Evolutionary conservation across 1,284 basidiomycete species (phyloP).

Genomic region (Paramarasmius palmivorus): DNA sequence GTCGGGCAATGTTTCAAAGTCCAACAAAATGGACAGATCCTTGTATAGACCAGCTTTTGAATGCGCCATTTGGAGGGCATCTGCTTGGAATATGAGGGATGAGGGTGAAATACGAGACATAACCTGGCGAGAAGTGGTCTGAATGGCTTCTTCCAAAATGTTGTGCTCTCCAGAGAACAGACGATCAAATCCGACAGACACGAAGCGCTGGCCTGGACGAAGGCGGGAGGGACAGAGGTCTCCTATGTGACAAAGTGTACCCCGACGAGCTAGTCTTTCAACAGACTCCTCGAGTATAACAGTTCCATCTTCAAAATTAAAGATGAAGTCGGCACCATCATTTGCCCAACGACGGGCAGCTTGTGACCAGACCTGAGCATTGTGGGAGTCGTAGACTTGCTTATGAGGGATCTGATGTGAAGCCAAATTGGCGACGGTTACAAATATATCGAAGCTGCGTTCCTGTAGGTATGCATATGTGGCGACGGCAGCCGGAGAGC

Average conservation of each 20-base stretch:
- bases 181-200: constrained; percentile 2
- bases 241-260: constrained; percentile 2
- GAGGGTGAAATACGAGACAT: constrained; percentile 1
- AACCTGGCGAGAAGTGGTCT: neutral
- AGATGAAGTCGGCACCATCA: constrained; percentile 1
- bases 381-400: neutral
- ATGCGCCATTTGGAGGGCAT: neutral
- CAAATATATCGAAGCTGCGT: neutral
- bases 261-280: neutral
- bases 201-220: neutral
- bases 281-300: neutral
- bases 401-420: neutral
- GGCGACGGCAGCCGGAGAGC: constrained; percentile 2
- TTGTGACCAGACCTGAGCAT: neutral
- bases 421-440: neutral
- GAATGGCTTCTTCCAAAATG: neutral
- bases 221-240: neutral
- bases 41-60: neutral
- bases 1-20: constrained; percentile 1
- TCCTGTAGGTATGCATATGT: constrained; percentile 3
- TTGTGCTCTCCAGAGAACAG: constrained; percentile 1
- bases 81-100: constrained; percentile 1
- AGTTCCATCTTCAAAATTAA: constrained; percentile 2
- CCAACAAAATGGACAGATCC: constrained; percentile 1
- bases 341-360: neutral